Percentiles rank a stretch among this genome's conserved stretches.
These are phyloP conservation scores for Carex scoparia DNA, from an alignment of 176 grass and related monocot species.

Conservation along the genomic window DNA sequence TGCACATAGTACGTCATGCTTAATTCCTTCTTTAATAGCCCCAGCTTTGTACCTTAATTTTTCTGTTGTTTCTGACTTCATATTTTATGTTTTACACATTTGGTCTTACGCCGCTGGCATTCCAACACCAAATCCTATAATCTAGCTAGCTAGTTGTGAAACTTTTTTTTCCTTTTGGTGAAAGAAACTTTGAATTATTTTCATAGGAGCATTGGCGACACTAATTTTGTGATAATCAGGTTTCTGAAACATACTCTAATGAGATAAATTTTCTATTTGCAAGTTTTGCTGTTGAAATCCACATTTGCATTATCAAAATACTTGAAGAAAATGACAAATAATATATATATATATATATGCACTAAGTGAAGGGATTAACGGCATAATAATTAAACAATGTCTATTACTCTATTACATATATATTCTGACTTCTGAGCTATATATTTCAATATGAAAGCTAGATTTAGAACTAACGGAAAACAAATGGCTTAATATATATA, in stretches of 20 bases:
- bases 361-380: background rate
- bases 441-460: background rate
- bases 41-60: no score
- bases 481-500: background rate
- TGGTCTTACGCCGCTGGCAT: no score
- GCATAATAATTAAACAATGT: background rate
- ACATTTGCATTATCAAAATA: conserved; percentile 5
- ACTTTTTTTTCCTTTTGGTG: no score
- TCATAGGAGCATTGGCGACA: no score
- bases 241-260: background rate
- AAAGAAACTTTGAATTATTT: no score
- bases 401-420: background rate
- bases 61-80: no score
- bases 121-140: no score
- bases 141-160: no score
- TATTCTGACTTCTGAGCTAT: background rate
- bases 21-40: no score
- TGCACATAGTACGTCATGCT: no score
- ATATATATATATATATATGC: background rate
- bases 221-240: background rate
- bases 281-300: background rate
- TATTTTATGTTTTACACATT: no score
- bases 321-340: background rate
- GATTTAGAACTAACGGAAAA: background rate
- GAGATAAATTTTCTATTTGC: background rate